phyloP scores from a whole-genome alignment of 768 basidiomycete species.

The Trametes meyenii region DNA sequence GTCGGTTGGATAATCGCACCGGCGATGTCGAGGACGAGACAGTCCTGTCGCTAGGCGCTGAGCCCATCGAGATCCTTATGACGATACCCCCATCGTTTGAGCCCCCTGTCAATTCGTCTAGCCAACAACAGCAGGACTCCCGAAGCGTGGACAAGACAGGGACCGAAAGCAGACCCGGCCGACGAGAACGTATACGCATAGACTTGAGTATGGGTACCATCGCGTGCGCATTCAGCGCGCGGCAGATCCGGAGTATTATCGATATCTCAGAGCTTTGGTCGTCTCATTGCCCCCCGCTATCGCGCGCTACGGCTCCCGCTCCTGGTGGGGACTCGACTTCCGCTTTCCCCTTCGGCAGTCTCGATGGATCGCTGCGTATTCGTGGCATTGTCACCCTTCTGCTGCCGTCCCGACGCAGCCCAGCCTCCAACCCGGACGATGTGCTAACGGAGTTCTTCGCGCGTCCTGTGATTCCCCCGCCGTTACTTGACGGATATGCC shows the following conservation, averaged over 20 bases:
- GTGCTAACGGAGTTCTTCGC: constrained; percentile 50
- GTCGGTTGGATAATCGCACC: not conserved
- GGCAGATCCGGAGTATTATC: constrained; percentile 56
- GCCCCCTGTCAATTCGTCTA: not conserved
- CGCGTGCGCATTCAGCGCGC: constrained; percentile 57
- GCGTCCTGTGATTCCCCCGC: constrained; percentile 62
- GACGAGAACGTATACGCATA: constrained; percentile 30
- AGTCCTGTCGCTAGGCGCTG: constrained; percentile 63
- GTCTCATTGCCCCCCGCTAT: constrained; percentile 20
- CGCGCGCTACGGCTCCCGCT: not conserved
- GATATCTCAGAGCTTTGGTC: constrained; percentile 33
- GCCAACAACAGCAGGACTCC: too few relatives aligned
- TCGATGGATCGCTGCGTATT: constrained; percentile 39
- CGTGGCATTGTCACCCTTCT: constrained; percentile 54
- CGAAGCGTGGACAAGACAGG: not conserved
- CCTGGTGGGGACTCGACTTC: not conserved
- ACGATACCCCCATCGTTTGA: constrained; percentile 42
- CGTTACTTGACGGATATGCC: constrained; percentile 50
- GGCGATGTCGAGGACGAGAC: constrained; percentile 42
- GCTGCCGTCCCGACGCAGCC: constrained; percentile 37
- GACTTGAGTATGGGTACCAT: constrained; percentile 51
- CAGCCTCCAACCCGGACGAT: constrained; percentile 21
- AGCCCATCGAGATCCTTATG: constrained; percentile 61
- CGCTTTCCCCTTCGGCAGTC: constrained; percentile 27
- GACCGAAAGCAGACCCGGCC: not conserved